Evolutionary conservation across 1,284 basidiomycete genomes (phyloP), one percentile per base, ranked within the genome.

Genomic region (Cryptococcus deneoformans): DNA sequence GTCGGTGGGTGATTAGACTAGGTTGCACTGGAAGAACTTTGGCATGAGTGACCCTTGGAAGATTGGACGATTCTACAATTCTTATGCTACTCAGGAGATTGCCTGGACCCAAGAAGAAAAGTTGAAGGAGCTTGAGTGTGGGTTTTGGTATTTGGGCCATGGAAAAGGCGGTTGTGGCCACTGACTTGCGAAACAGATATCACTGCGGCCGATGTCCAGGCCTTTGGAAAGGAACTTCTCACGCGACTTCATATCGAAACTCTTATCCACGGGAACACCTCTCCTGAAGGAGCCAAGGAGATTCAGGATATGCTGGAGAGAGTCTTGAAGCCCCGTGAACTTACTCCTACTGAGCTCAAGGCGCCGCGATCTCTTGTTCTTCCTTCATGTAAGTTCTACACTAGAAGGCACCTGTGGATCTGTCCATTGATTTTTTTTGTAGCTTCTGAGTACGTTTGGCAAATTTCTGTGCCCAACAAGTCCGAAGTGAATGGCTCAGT

Each of bases 401-500:
- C 2, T 38, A 3, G 29, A 5, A 29, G 29, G 29, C 29, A 5
- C n/a, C 47, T 39, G 34, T 46, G 14, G 40, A 52, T 40, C 42
- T 50, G 37, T 6, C 34, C 29, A 53, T 37, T 66, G 43, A 40
- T 50, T 24, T 39, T 44, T 11, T 9, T 24, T 34, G 12, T 66
- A 91, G 87, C 82, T 40, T 85, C 85, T 57, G 87, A 95, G 74
- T 82, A 83, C 67, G 81, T 88, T 52, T 90, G 86, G 83, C 80
- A 84, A 12, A 72, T 84, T 9, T 80, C 82, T 0, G 86, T 96
- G n/a, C 85, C 86, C 12, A 97, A 99, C 76, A 82, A 86, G 3
- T 86, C 90, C 66, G 90, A 99, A 77, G 80, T 87, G 52, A 99
- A 99, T 80, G 90, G 87, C 14, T 84, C 87, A 16, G 73, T 95